phyloP scores from a whole-genome alignment of 2,329 filamentous ascomycete species.

The Sphaerulina vaccinii region DNA sequence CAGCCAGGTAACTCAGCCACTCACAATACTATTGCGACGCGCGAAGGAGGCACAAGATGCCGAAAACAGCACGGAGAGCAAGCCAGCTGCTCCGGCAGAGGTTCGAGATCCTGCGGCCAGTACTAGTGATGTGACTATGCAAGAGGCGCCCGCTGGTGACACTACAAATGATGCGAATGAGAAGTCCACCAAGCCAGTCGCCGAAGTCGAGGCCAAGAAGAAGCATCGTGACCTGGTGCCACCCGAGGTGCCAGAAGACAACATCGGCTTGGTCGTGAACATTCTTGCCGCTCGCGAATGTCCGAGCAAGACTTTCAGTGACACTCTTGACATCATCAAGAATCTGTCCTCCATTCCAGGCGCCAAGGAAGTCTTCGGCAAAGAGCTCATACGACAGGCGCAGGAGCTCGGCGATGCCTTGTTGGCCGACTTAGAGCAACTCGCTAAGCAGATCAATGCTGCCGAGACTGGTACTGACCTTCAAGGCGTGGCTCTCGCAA shows the following conservation, averaged over 20 bases:
- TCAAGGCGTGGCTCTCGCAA: constrained; percentile 87
- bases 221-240: constrained; percentile 67
- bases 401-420: constrained; percentile 82
- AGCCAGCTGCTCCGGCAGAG: constrained; percentile 39
- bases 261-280: constrained; percentile 90
- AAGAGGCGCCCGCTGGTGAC: constrained; percentile 24
- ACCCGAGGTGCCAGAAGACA: constrained; percentile 82
- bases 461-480: constrained; percentile 90
- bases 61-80: constrained; percentile 41
- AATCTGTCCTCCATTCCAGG: constrained; percentile 91
- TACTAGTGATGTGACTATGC: constrained; percentile 29
- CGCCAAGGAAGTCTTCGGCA: constrained; percentile 86
- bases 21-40: constrained; percentile 77
- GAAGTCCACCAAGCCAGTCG: constrained; percentile 35
- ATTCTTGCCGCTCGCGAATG: constrained; percentile 96
- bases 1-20: constrained; percentile 81
- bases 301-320: constrained; percentile 95
- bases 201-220: constrained; percentile 51
- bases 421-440: constrained; percentile 76
- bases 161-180: constrained; percentile 24
- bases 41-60: constrained; percentile 65
- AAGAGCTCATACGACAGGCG: constrained; percentile 85
- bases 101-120: constrained; percentile 27
- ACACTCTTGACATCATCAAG: constrained; percentile 97
- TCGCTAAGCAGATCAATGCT: constrained; percentile 81